Evolutionary conservation across 371 early-diverging fungal species (phyloP), one percentile per base, ranked within the genome.

Genomic region (Paramicrosporidium saccamoebae): DNA sequence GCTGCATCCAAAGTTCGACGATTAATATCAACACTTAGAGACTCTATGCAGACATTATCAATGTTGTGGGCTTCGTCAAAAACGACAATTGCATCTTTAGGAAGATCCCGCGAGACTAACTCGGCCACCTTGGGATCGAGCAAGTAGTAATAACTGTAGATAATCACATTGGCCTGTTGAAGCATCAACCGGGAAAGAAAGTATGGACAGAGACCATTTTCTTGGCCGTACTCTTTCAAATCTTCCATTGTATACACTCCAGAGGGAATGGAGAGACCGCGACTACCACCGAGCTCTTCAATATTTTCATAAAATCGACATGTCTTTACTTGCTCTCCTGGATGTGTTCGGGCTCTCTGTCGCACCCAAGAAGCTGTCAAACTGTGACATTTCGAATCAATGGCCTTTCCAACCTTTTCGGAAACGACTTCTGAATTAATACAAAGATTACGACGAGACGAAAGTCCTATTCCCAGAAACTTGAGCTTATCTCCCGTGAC

Each of bases 51-150:
- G 3, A 82, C 88, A 48, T 79, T 82, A 45, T 88, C 88, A 29
- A 98, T 97, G 39, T 97, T 97, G 50, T 98, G 98, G 2, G 98
- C 98, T 40, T 98, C 98, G 48, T 98, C 99, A 55, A 98, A 97
- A 2, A 98, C 79, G 3, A 98, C 78, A 26, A 97, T 84, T 25
- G 66, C 58, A 28, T 96, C 78, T 37, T 64, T 68, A n/a, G 72
- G 60, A 13, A 98, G 30, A 29, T 88, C 81, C 42, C 64, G 68
- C 0, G 81, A 79, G 4, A 97, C 77, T 21, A 95, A 42, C 16
- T 90, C 84, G 7, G 88, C 92, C 4, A 97, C 88, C 47, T 86
- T 82, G 9, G 98, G 98, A 46, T 98, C 99, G 25, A 98, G 50
- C 49, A 98, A 60, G 41, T 97, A 97, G 43, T 96, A 95, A 42